Percentiles rank a stretch among this genome's conserved stretches.
Evolutionary conservation across 2,329 filamentous ascomycete genomes (phyloP).

Genomic region (Clarireedia sp.): DNA sequence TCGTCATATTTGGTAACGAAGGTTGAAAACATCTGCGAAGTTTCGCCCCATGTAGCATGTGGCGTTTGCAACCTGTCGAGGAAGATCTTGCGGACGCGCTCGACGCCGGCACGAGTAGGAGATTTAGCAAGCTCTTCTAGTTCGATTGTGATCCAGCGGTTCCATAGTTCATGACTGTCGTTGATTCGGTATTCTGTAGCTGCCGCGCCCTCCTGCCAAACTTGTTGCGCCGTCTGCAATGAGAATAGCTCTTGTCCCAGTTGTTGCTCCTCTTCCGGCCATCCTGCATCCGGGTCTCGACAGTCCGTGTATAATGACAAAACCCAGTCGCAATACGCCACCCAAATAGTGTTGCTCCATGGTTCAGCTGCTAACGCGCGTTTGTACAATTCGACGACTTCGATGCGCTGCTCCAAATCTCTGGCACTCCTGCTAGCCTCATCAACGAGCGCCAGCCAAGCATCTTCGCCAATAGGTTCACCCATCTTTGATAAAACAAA

Average conservation of each 20-base stretch:
- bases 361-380: slow-evolving; percentile 64
- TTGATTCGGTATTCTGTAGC: slow-evolving; percentile 66
- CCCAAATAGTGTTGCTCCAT: slow-evolving; percentile 66
- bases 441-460: slow-evolving; percentile 70
- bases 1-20: slow-evolving; percentile 67
- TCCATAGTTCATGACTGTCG: slow-evolving; percentile 73
- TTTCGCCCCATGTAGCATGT: slow-evolving; percentile 67
- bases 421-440: slow-evolving; percentile 56
- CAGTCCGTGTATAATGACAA: slow-evolving; percentile 61
- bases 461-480: slow-evolving; percentile 64
- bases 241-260: slow-evolving; percentile 66
- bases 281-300: slow-evolving; percentile 46
- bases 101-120: slow-evolving; percentile 47
- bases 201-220: slow-evolving; percentile 65
- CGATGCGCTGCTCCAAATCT: slow-evolving; percentile 59
- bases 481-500: slow-evolving; percentile 20
- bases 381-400: slow-evolving; percentile 64
- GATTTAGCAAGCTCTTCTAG: slow-evolving; percentile 56
- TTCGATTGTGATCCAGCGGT: slow-evolving; percentile 67
- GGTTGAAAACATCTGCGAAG: slow-evolving; percentile 64
- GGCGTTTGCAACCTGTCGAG: slow-evolving; percentile 63
- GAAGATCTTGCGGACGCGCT: slow-evolving; percentile 61
- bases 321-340: slow-evolving; percentile 71
- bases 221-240: slow-evolving; percentile 54
- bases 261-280: slow-evolving; percentile 60